Conservation (phyloP, 306 rosid genomes). For the Nissolia schottii region DNA sequence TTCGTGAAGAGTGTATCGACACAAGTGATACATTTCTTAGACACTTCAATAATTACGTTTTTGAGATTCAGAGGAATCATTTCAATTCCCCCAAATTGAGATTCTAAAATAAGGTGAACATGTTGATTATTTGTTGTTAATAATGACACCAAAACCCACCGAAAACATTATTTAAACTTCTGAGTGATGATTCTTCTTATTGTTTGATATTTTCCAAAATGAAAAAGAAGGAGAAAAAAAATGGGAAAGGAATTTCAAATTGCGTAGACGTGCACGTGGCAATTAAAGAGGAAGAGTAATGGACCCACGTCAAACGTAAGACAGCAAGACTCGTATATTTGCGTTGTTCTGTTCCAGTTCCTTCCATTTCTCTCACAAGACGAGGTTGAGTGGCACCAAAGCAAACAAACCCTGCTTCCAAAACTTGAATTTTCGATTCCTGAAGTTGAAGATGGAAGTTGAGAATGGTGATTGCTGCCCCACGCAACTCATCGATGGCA, state of each 20-base stretch:
- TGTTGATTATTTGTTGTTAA: too few species aligned
- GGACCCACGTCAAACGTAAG: neutral
- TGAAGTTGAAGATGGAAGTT: too few species aligned
- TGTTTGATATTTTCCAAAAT: neutral
- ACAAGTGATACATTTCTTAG: too few species aligned
- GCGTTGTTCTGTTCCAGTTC: too few species aligned
- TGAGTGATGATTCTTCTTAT: too few species aligned
- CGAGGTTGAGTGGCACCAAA: neutral
- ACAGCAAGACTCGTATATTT: neutral
- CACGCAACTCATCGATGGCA: slow-evolving; percentile 70
- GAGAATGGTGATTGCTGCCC: slow-evolving; percentile 41
- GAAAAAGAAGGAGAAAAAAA: neutral
- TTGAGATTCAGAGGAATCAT: too few species aligned
- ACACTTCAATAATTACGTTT: too few species aligned
- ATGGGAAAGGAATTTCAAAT: neutral
- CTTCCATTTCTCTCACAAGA: neutral
- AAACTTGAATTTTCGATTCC: neutral
- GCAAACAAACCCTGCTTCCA: neutral
- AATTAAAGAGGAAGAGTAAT: neutral
- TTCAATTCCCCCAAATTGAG: too few species aligned
- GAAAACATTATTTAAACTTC: too few species aligned
- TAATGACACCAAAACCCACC: too few species aligned
- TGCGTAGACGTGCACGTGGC: neutral
- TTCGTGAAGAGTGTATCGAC: too few species aligned
- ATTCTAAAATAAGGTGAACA: too few species aligned